Base-by-base conservation (phyloP, 176 grass and related monocot genomes). In the Triticum timopheevii region DNA sequence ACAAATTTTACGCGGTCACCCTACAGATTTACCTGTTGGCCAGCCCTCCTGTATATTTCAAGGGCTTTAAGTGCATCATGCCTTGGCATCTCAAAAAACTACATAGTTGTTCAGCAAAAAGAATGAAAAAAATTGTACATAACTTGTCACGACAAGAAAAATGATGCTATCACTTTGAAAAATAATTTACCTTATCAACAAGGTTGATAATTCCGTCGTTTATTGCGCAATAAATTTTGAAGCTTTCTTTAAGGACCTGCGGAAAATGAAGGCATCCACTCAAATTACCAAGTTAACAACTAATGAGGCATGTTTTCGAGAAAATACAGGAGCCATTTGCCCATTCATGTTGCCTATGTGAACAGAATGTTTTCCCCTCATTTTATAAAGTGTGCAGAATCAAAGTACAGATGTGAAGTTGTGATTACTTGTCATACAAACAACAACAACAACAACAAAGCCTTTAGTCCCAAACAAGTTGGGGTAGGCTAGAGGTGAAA, bases 181-280 rank as follows among this genome's bases (percentile, higher is more conserved):
- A 76, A 39, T 22, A 58, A 44, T 56, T 62, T 87, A 98, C 96
- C 93, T 98, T 98, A 76, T 98, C 96, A 66, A 98, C 91, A 92
- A 98, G 96, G 86, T 98, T 98, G 88, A 98, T 98, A 71, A 98
- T 98, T 88, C 96, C 96, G 86, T 95, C 96, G 63, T 98, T 98
- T 78, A 98, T 94, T 27, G 96, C 81, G 87, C 96, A 98, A 67
- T 98, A 98, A 69, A 98, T 98, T 91, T 95, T 95, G 83, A 98
- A 98, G 81, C 96, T 98, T 87, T 98, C 96, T 83, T 98, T 98
- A 36, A 98, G 86, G 79, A 98, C 93, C 96, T 98, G 92, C 50
- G 15, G 36, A 63, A 72, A 80, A 44, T 52, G 38, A 84, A 34
- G 22, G 47, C 27, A 72, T 64, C 23, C 66, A 83, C 3, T 80